Percentiles rank a stretch among this genome's conserved stretches.
phyloP scores from a whole-genome alignment of 73 alveolate species.

The Paramecium sonneborni region DNA sequence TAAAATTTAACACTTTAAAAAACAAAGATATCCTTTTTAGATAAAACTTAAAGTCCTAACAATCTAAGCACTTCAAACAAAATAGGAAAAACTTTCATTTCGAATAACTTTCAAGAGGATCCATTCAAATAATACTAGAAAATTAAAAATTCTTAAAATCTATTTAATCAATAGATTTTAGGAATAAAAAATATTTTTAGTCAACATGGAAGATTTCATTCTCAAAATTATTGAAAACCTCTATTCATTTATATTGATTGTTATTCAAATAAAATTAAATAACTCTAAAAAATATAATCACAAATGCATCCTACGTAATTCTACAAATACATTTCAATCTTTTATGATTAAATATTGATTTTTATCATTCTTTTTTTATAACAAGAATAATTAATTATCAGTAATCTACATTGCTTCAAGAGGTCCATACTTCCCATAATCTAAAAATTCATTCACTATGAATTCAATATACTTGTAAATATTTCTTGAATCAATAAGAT shows the following conservation, averaged over 20 bases:
- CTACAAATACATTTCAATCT: background rate
- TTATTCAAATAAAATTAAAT: background rate
- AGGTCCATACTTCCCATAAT: slow-evolving; percentile 29
- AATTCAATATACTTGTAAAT: background rate
- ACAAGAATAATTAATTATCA: background rate
- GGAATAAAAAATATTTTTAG: background rate
- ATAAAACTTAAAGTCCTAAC: background rate
- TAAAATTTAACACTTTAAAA: background rate
- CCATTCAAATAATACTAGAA: background rate
- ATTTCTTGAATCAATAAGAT: background rate
- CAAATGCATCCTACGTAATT: background rate
- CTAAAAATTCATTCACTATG: background rate
- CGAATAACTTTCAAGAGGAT: background rate
- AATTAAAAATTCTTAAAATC: background rate
- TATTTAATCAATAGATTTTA: background rate
- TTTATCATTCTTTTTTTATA: slow-evolving; percentile 11
- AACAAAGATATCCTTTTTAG: background rate
- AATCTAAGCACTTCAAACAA: background rate
- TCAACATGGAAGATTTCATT: background rate
- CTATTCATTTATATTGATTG: background rate
- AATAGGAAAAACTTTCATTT: background rate
- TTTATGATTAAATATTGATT: background rate
- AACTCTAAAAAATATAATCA: background rate
- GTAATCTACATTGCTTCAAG: background rate
- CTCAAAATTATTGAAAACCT: background rate